Base-by-base conservation (phyloP, 441 rosid species). In the Syzygium syzygioides region DNA sequence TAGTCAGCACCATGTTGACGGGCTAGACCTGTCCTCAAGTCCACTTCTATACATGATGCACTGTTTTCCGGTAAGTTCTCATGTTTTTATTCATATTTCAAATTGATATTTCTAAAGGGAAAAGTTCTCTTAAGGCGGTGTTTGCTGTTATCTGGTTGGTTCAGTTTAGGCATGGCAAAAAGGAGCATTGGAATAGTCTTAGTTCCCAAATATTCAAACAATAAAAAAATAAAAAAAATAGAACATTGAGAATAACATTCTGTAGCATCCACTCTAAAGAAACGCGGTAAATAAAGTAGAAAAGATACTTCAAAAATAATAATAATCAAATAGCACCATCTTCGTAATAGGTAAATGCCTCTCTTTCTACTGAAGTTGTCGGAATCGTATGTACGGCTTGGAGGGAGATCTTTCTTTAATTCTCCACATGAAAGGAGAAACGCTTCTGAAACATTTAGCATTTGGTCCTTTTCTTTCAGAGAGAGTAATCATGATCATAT, bases 11-110 rank as follows among this genome's bases (percentile, higher is more conserved):
- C 99, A 98, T 91, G 99, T 98, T 76, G 99, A 98, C 88, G 99
- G 99, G 84, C 96, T 98, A 84, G 99, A 98, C 91, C 93, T 97
- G 55, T 91, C 99, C 64, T 97, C 99, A 85, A 98, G 96, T 93
- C 99, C 99, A 86, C 99, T 98, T 85, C 89, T 98, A 86, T 98
- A 98, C 90, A 95, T 98, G 99, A 98, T 96, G 99, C 98, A 97
- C 87, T 98, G 99, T 93, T 98, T 92, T 92, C 99, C 99, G 7
- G 99, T 98, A 92, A 94, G 98, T 90, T 91, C 83, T 50, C 34
- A 28, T 25, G 86, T 85, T 79, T 30, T 6, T 79, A 26, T 54
- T 53, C 19, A 55, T 55, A 19, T 85, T 85, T 55, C 45, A 85
- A 30, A 52, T 85, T 55, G 59, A 57, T 30, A 85, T 28, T 52